Conservation (phyloP, 768 basidiomycete genomes). For the Panellus pusillus region DNA sequence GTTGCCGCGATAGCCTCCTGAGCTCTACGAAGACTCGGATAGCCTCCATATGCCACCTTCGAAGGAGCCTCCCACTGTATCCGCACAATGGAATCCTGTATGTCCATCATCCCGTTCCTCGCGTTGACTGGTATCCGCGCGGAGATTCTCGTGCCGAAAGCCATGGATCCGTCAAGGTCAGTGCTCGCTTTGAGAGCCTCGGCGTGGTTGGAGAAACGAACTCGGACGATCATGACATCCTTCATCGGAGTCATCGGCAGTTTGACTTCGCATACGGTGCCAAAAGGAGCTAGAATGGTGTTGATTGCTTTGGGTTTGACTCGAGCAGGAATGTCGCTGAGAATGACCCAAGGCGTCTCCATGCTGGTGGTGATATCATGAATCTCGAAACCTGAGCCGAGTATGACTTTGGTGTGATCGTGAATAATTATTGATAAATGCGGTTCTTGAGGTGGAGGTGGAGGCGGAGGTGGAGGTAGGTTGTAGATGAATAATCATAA, state of each 20-base stretch:
- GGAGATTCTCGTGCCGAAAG: conserved; percentile 40
- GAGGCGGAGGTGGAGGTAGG: conserved; percentile 2
- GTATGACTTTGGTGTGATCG: conserved; percentile 54
- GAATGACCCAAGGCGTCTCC: conserved; percentile 61
- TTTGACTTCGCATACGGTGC: conserved; percentile 42
- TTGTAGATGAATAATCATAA: conserved; percentile 16
- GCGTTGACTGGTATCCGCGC: conserved; percentile 48
- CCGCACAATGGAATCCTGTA: conserved; percentile 56
- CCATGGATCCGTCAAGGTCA: conserved; percentile 45
- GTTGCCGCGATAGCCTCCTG: conserved; percentile 49
- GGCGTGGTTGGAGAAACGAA: conserved; percentile 46
- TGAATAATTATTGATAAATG: conserved; percentile 37
- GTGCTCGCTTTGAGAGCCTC: conserved; percentile 56
- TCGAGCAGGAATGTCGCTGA: conserved; percentile 48
- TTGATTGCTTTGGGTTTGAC: conserved; percentile 36
- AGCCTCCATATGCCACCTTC: conserved; percentile 64
- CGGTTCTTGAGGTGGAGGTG: conserved; percentile 10
- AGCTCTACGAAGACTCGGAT: conserved; percentile 48
- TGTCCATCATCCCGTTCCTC: conserved; percentile 32
- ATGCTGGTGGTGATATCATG: conserved; percentile 61
- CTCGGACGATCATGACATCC: conserved; percentile 36
- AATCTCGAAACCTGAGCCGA: conserved; percentile 64
- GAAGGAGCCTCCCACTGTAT: conserved; percentile 62
- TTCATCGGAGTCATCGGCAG: conserved; percentile 23
- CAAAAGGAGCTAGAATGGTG: conserved; percentile 44